Conservation (phyloP, 2,329 filamentous ascomycete genomes). For the Didymosphaeria variabile region DNA sequence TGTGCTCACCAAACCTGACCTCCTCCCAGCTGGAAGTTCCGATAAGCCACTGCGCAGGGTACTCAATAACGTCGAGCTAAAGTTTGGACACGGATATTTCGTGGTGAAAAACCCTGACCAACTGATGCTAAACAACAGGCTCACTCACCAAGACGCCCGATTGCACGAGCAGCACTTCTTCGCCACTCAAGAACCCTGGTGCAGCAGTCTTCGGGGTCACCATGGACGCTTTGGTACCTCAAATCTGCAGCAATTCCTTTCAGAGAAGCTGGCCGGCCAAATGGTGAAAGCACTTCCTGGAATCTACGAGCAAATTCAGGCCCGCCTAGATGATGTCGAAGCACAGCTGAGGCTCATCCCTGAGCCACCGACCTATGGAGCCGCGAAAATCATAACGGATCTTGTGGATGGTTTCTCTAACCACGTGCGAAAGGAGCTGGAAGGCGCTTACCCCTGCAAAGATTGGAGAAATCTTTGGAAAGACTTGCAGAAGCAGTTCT, state of each 20-base stretch:
- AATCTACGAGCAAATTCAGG: slow-evolving; percentile 56
- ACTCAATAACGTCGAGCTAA: slow-evolving; percentile 68
- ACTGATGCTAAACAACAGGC: slow-evolving; percentile 55
- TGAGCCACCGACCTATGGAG: slow-evolving; percentile 69
- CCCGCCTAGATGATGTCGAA: slow-evolving; percentile 62
- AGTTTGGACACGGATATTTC: slow-evolving; percentile 78
- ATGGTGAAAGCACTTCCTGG: slow-evolving; percentile 51
- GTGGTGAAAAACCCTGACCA: slow-evolving; percentile 73
- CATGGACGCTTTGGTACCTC: slow-evolving; percentile 61
- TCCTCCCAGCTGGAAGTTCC: slow-evolving; percentile 63
- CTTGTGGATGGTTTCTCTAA: slow-evolving; percentile 67
- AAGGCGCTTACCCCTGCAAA: slow-evolving; percentile 56
- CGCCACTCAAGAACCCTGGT: slow-evolving; percentile 55
- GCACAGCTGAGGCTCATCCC: slow-evolving; percentile 67
- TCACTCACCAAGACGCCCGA: slow-evolving; percentile 60
- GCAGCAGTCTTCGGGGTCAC: slow-evolving; percentile 49
- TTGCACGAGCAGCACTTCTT: slow-evolving; percentile 63
- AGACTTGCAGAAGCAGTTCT: slow-evolving; percentile 62
- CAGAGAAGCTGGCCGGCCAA: slow-evolving; percentile 57
- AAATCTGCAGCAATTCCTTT: slow-evolving; percentile 60
- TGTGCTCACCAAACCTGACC: slow-evolving; percentile 86
- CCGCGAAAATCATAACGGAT: slow-evolving; percentile 70
- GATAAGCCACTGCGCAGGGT: slow-evolving; percentile 68
- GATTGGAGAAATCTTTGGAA: slow-evolving; percentile 56
- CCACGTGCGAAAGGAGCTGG: slow-evolving; percentile 63